Conservation (phyloP, 2,329 filamentous ascomycete species). For the Cyphellophora europaea region DNA sequence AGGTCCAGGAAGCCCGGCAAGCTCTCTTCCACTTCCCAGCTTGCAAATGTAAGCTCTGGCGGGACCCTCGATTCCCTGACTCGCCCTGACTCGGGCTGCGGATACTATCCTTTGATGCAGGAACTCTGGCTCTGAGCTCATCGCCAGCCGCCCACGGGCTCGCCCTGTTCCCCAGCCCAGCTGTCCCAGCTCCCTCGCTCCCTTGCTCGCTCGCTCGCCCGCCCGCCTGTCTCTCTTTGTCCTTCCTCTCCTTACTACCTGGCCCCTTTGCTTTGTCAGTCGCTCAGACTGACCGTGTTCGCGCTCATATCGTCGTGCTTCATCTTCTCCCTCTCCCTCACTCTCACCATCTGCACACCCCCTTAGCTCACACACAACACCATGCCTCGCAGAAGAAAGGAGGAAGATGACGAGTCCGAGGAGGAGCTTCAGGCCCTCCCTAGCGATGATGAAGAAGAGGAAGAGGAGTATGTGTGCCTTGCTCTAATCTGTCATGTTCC, state of each 20-base stretch:
- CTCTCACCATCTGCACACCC: slow-evolving; percentile 9
- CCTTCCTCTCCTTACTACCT: slow-evolving; percentile 11
- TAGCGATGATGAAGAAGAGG: slow-evolving; percentile 40
- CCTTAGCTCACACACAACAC: slow-evolving; percentile 7
- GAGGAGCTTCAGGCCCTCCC: slow-evolving; percentile 38
- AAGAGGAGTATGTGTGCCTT: slow-evolving; percentile 33
- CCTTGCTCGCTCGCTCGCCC: slow-evolving; percentile 16
- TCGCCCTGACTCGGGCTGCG: neutral
- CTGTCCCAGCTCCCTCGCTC: slow-evolving; percentile 16
- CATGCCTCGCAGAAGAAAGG: slow-evolving; percentile 39
- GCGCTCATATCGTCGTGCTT: slow-evolving; percentile 2
- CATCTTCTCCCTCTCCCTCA: slow-evolving; percentile 8
- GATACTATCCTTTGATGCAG: neutral
- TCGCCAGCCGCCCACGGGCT: slow-evolving; percentile 5
- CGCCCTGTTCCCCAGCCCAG: slow-evolving; percentile 2
- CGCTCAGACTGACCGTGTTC: neutral
- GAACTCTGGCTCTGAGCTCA: neutral
- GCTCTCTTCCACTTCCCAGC: neutral
- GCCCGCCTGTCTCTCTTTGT: slow-evolving; percentile 14
- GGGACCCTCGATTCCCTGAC: neutral
- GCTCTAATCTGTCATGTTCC: slow-evolving; percentile 1
- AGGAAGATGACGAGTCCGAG: slow-evolving; percentile 37
- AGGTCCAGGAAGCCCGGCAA: too few relatives aligned
- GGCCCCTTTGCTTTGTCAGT: slow-evolving; percentile 9
- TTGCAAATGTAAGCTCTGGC: neutral